Conservation (phyloP, 164 flowering plant species). For the Pachysandra terminalis region DNA sequence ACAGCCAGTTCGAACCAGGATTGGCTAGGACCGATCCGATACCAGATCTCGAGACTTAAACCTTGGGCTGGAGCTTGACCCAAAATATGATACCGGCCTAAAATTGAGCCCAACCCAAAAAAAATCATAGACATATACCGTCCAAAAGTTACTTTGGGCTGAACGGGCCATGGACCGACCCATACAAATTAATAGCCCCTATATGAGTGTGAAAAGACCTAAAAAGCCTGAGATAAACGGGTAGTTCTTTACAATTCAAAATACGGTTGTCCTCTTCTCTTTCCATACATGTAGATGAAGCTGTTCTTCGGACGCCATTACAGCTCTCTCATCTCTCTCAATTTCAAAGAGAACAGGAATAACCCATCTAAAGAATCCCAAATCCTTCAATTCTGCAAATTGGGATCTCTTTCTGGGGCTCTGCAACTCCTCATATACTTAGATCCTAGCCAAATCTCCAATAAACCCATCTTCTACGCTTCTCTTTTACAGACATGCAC, state of each 20-base stretch:
- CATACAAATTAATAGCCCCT: too few species aligned
- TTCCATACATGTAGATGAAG: constrained; percentile 20
- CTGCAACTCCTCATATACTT: constrained; percentile 37
- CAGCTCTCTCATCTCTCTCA: constrained; percentile 16
- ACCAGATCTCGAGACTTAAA: too few species aligned
- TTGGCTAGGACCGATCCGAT: too few species aligned
- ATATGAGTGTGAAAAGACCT: too few species aligned
- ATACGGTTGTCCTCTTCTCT: neutral
- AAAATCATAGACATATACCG: too few species aligned
- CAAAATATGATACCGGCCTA: too few species aligned
- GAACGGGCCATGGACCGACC: too few species aligned
- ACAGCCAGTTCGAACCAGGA: too few species aligned
- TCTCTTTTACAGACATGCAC: constrained; percentile 54
- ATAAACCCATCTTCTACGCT: constrained; percentile 46
- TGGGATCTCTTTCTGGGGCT: constrained; percentile 37
- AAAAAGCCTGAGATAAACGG: neutral
- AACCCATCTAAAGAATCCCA: constrained; percentile 17
- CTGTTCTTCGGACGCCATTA: constrained; percentile 24
- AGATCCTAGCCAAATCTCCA: constrained; percentile 7
- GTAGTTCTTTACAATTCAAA: constrained; percentile 1
- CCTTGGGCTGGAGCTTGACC: too few species aligned
- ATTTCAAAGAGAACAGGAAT: neutral
- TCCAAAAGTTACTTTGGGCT: too few species aligned
- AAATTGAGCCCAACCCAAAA: too few species aligned
- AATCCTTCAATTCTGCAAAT: constrained; percentile 40